phyloP scores from a whole-genome alignment of 257 asterid genomes.

The Solanum gracilifrons region DNA sequence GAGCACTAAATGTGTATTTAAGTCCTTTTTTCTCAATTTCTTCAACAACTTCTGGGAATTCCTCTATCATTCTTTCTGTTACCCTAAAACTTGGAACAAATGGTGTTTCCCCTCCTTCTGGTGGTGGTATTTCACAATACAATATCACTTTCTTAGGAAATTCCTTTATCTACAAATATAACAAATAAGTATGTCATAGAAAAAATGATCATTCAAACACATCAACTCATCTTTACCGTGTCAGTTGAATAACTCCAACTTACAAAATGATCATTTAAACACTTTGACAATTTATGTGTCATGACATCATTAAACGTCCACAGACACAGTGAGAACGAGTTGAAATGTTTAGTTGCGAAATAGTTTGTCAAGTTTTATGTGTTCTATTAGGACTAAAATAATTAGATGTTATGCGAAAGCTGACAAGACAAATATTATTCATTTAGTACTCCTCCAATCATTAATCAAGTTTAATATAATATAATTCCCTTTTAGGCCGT shows the following conservation, averaged over 20 bases:
- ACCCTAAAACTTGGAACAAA: constrained; percentile 75
- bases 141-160: constrained; percentile 63
- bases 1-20: constrained; percentile 60
- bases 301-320: rapidly evolving
- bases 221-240: neutral
- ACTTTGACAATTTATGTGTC: neutral
- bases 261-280: neutral
- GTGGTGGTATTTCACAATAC: constrained; percentile 69
- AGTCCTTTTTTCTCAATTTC: constrained; percentile 62
- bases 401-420: neutral
- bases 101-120: constrained; percentile 82
- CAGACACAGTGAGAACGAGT: neutral
- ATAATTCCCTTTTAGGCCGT: neutral
- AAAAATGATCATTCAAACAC: neutral
- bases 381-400: too few species aligned
- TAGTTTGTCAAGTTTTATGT: too few species aligned
- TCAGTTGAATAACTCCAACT: neutral
- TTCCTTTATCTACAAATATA: constrained; percentile 42
- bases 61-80: constrained; percentile 57
- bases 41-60: constrained; percentile 64
- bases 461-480: neutral
- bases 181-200: too few species aligned
- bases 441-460: neutral
- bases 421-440: neutral
- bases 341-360: neutral